Conservation (phyloP, 2,329 filamentous ascomycete genomes). For the Massarina eburnea region DNA sequence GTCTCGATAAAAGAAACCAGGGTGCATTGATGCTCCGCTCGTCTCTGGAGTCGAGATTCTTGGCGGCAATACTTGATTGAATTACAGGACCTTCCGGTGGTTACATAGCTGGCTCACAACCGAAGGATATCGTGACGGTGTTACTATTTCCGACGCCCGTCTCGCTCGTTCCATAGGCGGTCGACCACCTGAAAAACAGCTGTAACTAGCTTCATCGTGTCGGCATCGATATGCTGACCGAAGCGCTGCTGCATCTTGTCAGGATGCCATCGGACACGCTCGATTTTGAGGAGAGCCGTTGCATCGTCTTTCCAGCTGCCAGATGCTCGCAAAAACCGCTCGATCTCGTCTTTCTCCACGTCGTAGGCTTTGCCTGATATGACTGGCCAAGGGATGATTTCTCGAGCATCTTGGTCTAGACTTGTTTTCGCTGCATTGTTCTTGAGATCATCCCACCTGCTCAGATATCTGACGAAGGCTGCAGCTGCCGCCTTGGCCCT, state of each 20-base stretch:
- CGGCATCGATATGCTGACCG: constrained; percentile 68
- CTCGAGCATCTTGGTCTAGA: constrained; percentile 23
- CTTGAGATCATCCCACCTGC: constrained; percentile 62
- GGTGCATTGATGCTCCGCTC: too few species aligned
- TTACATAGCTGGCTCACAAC: background rate
- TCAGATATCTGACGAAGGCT: constrained; percentile 66
- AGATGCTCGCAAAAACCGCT: constrained; percentile 68
- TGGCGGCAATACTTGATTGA: background rate
- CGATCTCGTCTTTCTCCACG: constrained; percentile 62
- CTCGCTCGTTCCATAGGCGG: constrained; percentile 68
- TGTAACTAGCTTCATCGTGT: constrained; percentile 77
- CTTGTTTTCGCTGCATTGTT: constrained; percentile 14
- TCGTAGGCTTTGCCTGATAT: constrained; percentile 60
- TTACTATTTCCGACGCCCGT: constrained; percentile 8
- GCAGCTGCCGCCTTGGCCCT: constrained; percentile 57
- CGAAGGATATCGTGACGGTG: background rate
- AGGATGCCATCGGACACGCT: constrained; percentile 93
- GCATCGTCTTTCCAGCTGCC: constrained; percentile 45
- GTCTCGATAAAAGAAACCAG: background rate
- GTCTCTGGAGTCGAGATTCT: background rate
- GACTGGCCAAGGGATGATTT: constrained; percentile 72
- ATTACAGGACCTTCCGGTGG: constrained; percentile 2
- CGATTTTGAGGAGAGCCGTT: constrained; percentile 67
- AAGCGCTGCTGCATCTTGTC: constrained; percentile 95
- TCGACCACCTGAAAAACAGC: constrained; percentile 92